A percentile compares a stretch with the other conserved stretches of the same genome.
These are phyloP conservation scores for Polytolypa hystricis DNA, from an alignment of 2,329 filamentous ascomycete genomes.

Conservation along the genomic window DNA sequence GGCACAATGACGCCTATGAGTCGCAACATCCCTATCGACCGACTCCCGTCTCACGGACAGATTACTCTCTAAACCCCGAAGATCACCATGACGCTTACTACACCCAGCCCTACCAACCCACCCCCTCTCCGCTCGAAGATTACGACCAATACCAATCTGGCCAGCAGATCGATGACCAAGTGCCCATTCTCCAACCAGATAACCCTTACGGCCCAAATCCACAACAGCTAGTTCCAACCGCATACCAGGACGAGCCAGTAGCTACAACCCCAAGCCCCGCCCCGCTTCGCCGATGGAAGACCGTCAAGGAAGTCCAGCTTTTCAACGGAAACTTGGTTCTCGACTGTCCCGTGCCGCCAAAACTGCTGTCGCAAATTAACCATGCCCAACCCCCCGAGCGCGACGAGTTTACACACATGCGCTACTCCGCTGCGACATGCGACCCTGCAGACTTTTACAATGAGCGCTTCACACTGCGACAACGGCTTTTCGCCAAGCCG, in stretches of 20 bases:
- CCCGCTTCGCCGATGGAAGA: conserved; percentile 84
- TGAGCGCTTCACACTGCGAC: conserved; percentile 80
- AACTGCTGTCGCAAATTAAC: conserved; percentile 73
- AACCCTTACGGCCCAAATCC: conserved; percentile 52
- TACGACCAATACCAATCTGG: conserved; percentile 46
- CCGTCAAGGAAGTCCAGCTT: conserved; percentile 93
- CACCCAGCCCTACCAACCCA: conserved; percentile 68
- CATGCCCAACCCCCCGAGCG: conserved; percentile 71
- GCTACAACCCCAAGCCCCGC: conserved; percentile 41
- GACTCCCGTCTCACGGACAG: conserved; percentile 44
- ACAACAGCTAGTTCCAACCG: conserved; percentile 25
- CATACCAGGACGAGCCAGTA: conserved; percentile 32
- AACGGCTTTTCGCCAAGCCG: conserved; percentile 83
- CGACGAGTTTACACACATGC: conserved; percentile 67
- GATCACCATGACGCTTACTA: conserved; percentile 82
- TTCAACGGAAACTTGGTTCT: conserved; percentile 95
- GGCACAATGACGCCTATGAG: conserved; percentile 52
- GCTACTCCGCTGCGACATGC: conserved; percentile 90
- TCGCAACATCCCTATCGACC: conserved; percentile 35
- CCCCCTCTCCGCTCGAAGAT: conserved; percentile 43
- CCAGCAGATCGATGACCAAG: conserved; percentile 55
- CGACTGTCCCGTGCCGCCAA: conserved; percentile 88
- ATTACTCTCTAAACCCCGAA: conserved; percentile 70
- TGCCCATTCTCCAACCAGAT: conserved; percentile 62
- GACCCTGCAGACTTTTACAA: conserved; percentile 82